phyloP scores from a whole-genome alignment of 164 flowering plant genomes.

The Aristolochia fimbriata region DNA sequence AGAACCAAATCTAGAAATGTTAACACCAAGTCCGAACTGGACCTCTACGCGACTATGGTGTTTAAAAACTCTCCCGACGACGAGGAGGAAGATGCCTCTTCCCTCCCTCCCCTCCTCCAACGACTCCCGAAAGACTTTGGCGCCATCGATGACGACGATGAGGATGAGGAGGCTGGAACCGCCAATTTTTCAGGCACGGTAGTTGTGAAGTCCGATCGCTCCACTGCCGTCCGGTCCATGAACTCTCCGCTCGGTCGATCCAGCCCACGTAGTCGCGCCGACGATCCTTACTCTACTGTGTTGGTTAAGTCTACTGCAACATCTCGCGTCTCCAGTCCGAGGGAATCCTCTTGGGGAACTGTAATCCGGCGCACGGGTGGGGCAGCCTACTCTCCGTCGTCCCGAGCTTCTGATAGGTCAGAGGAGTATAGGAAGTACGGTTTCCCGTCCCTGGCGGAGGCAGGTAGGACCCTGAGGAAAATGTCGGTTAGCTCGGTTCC shows the following conservation, averaged over 20 bases:
- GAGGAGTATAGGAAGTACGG: constrained; percentile 69
- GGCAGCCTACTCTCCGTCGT: constrained; percentile 11
- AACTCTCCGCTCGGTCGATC: constrained; percentile 14
- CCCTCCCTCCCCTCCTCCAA: constrained; percentile 87
- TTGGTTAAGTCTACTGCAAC: constrained; percentile 43
- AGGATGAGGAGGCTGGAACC: constrained; percentile 16
- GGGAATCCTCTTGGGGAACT: constrained; percentile 31
- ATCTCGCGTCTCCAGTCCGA: constrained; percentile 19
- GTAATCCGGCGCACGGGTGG: constrained; percentile 38
- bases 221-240: constrained; percentile 7
- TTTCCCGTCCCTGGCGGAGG: constrained; percentile 24
- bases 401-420: constrained; percentile 50
- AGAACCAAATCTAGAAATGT: constrained; percentile 1
- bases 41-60: constrained; percentile 64
- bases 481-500: constrained; percentile 84
- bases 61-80: constrained; percentile 25
- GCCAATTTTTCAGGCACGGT: constrained; percentile 40
- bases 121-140: constrained; percentile 94
- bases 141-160: constrained; percentile 36
- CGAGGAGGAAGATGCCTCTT: constrained; percentile 47
- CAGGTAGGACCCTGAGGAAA: constrained; percentile 27
- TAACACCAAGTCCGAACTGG: constrained; percentile 14
- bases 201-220: constrained; percentile 40
- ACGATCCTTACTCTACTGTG: constrained; percentile 56
- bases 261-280: constrained; percentile 25